Base-by-base conservation (phyloP, 2,329 filamentous ascomycete genomes). In the Venturia effusa region DNA sequence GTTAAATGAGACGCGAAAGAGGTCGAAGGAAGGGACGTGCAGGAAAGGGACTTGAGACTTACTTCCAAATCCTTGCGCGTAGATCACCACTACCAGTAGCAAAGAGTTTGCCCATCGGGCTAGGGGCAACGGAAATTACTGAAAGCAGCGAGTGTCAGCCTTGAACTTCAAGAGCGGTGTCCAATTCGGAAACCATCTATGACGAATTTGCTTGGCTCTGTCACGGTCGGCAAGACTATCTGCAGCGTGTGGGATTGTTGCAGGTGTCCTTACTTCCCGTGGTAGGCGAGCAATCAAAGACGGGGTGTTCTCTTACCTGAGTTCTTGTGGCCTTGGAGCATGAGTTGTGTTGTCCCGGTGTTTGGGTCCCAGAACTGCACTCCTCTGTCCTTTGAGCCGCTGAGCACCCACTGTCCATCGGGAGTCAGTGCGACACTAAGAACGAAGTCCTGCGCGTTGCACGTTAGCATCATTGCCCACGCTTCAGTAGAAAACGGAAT, bases 281-380 rank as follows among this genome's bases (percentile, higher is more conserved):
- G 27, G 15, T n/a, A 1, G 51, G 51, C 15, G 51, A 37, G 5
- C 15, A 11, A n/a, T 17, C 4, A 24, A 43, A 17, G 15, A 40
- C 30, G 34, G 59, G 59, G 19, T 5, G n/a, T 62, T 34, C 7
- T 77, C 81, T 71, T 75, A 86, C 84, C 84, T 13, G 91, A 96
- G 78, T 97, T 97, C 83, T 97, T 97, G 75, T 99, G 94, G 32
- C 94, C 94, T 76, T 97, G 94, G 67, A 99, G 84, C 94, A 97
- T 97, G 74, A 99, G 88, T 78, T 97, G 93, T 0, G 93, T 95
- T 68, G 90, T 88, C 41, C 93, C 94, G 24, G 92, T 97, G 70
- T 88, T 84, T 24, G 94, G 93, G 73, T 99, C 93, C 94, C 94
- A 99, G 81, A 99, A 97, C 74, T 97, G 94, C 27, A 99, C 94